phyloP scores from a whole-genome alignment of 129 eudicot species.

The Sambucus nigra region DNA sequence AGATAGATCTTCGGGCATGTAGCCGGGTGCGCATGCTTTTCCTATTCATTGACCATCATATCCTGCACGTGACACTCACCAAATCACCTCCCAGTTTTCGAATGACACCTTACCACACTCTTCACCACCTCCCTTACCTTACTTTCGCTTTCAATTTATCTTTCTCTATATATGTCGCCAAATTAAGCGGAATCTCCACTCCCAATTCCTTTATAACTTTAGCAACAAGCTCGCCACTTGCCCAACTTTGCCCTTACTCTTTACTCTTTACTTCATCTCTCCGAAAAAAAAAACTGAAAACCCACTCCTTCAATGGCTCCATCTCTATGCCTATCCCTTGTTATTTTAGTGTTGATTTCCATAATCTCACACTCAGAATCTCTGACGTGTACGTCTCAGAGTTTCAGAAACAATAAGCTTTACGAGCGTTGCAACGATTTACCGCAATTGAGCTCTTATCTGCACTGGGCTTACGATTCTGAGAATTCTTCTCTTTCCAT shows the following conservation, averaged over 20 bases:
- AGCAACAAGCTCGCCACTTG: not conserved
- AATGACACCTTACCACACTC: not conserved
- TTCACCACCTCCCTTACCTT: not conserved
- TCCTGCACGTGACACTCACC: not conserved
- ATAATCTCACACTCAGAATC: slow-evolving; percentile 24
- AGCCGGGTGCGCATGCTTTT: not conserved
- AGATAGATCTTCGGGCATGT: too few species aligned
- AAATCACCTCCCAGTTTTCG: not conserved
- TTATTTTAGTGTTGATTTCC: slow-evolving; percentile 7
- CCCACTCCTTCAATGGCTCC: slow-evolving; percentile 32
- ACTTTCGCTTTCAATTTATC: too few species aligned
- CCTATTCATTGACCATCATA: not conserved
- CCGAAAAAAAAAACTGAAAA: not conserved
- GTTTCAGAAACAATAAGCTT: slow-evolving; percentile 43
- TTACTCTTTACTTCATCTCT: not conserved
- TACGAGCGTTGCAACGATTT: slow-evolving; percentile 57
- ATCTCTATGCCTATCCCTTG: slow-evolving; percentile 15
- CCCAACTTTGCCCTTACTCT: not conserved
- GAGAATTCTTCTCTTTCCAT: slow-evolving; percentile 42
- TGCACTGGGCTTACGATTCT: slow-evolving; percentile 52
- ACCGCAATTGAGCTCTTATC: slow-evolving; percentile 42
- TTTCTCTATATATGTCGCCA: not conserved
- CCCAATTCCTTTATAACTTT: not conserved
- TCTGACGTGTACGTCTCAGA: slow-evolving; percentile 48
- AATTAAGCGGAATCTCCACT: slow-evolving; percentile 11